Conservation (phyloP, 192 early-diverging fungal genomes). For the Thamnidium elegans region DNA sequence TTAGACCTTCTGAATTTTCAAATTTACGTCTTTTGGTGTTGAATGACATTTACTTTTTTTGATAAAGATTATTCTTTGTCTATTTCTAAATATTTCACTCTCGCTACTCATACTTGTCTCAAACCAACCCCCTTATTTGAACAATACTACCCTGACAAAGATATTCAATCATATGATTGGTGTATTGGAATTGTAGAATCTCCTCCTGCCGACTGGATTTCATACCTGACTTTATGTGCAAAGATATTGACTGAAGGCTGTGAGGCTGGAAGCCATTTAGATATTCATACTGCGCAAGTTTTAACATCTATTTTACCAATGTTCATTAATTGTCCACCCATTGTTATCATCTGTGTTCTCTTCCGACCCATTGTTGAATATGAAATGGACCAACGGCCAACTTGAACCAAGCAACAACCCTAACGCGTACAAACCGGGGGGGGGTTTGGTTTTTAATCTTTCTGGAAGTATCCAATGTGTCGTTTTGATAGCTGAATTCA, state of each 20-base stretch:
- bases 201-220: slow-evolving; percentile 8
- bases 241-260: slow-evolving; percentile 1
- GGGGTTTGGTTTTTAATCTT: slow-evolving; percentile 1
- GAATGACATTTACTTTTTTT: no score
- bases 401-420: slow-evolving; percentile 1
- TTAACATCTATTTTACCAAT: slow-evolving; percentile 12
- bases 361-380: slow-evolving; percentile 4
- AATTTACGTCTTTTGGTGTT: no score
- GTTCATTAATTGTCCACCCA: slow-evolving; percentile 8
- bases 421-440: slow-evolving; percentile 8
- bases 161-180: no score
- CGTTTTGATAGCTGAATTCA: slow-evolving; percentile 5
- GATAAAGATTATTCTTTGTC: no score
- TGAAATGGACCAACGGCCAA: slow-evolving; percentile 15
- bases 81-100: no score
- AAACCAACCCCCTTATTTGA: no score
- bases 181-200: no score
- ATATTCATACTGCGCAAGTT: slow-evolving; percentile 15
- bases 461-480: slow-evolving; percentile 4
- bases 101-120: no score
- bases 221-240: slow-evolving; percentile 1
- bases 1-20: no score
- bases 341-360: not conserved
- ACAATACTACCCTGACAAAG: no score
- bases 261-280: not conserved